Base-by-base conservation (phyloP, 2,329 filamentous ascomycete species). In the Stachybotrys echinatus region DNA sequence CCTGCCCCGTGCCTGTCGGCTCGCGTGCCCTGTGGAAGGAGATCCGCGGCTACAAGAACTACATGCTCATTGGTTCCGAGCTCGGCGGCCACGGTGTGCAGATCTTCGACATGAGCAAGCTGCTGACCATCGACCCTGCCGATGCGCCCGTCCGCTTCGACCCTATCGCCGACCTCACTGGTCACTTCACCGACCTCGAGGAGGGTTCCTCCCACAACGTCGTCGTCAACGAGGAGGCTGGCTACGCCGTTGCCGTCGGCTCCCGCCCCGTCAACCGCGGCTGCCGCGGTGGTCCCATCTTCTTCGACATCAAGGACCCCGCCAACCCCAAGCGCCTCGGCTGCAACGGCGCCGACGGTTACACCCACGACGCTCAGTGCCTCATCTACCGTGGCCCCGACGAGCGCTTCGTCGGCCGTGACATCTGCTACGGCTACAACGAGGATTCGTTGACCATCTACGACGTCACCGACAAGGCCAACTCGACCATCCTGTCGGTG, bases 61-160 rank as follows among this genome's bases (percentile, higher is more conserved):
- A 63, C 45, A 63, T 60, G 22, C 59, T 72, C 51, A 71, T 74
- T 10, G 71, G 71, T 23, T 69, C 68, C 17, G 71, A 74, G 55
- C 75, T 78, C 1, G 58, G 60, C 6, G 63, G 66, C 40, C 81
- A 85, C 55, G 77, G 79, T 20, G 72, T 85, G 18, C 82, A 85
- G 63, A 77, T 85, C 60, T 85, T 85, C 50, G 81, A 85, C 55
- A 71, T 84, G 68, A 76, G 67, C 54, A 82, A 66, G 44, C 69
- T 81, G 4, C 59, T 75, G n/a, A 63, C 63, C 14, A 61, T 80
- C 42, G 64, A 76, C 57, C 69, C 73, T n/a, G 27, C 23, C 0
- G 59, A 69, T 5, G 64, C 62, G 14, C 70, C 64, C 31, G 60
- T 58, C 50, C 56, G 54, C 18, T 73, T 70, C 45, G 58, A 46